Conservation (phyloP, 179 eudicot species). For the Corrigiola litoralis region DNA sequence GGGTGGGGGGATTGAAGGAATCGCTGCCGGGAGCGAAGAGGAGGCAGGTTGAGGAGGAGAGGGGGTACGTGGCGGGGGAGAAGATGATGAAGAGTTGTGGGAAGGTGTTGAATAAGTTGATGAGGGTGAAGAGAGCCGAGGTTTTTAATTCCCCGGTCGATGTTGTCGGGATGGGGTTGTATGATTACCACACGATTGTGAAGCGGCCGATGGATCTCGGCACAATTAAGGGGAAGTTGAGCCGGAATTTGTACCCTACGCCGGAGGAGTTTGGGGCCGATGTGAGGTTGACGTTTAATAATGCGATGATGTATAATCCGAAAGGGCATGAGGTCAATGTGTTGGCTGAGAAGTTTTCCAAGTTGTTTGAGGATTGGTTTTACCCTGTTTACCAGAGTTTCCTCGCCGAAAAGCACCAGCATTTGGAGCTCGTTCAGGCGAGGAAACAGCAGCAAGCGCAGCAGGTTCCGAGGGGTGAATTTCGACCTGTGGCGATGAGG, state of each 20-base stretch:
- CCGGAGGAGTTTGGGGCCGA: conserved; percentile 62
- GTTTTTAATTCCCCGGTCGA: conserved; percentile 62
- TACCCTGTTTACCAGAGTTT: conserved; percentile 36
- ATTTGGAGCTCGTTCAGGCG: neutral
- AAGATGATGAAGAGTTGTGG: conserved; percentile 52
- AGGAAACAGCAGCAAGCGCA: no score
- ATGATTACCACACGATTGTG: conserved; percentile 73
- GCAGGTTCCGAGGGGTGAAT: neutral
- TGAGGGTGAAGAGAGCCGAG: conserved; percentile 50
- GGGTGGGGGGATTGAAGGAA: no score
- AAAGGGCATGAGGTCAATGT: conserved; percentile 56
- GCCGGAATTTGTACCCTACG: conserved; percentile 25
- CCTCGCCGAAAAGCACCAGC: conserved; percentile 21
- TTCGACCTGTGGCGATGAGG: neutral
- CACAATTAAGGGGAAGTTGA: conserved; percentile 54
- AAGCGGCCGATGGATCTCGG: conserved; percentile 88
- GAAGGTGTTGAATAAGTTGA: conserved; percentile 47
- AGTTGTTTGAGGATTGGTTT: conserved; percentile 55
- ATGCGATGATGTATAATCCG: conserved; percentile 69
- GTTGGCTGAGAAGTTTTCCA: conserved; percentile 41
- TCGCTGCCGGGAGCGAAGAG: conserved; percentile 7
- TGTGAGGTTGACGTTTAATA: conserved; percentile 62
- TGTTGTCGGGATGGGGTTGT: conserved; percentile 48
- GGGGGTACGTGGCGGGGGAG: conserved; percentile 18
- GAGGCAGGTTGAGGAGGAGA: conserved; percentile 16